phyloP scores from a whole-genome alignment of 257 asterid genomes.

The Prunella vulgaris region DNA sequence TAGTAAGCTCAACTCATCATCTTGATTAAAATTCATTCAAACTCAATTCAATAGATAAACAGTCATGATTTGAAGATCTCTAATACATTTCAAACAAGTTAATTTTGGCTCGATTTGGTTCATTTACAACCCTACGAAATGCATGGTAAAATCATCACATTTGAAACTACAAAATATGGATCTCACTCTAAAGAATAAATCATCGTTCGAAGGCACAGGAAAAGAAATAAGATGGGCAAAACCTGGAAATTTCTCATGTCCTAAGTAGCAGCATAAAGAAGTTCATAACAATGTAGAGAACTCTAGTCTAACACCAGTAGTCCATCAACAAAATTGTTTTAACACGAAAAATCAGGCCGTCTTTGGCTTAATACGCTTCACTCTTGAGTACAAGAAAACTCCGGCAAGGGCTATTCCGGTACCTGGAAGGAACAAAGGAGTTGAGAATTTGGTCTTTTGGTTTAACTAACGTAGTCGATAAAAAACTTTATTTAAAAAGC shows the following conservation, averaged over 20 bases:
- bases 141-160: constrained; percentile 8
- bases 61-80: neutral
- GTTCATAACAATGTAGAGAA: no score
- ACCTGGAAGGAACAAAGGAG: constrained; percentile 36
- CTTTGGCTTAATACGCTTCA: constrained; percentile 74
- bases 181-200: constrained; percentile 12
- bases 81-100: neutral
- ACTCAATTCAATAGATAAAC: neutral
- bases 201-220: neutral
- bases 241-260: constrained; percentile 7
- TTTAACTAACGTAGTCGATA: neutral
- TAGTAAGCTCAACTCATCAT: neutral
- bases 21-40: no score
- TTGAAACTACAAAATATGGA: neutral
- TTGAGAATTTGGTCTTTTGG: neutral
- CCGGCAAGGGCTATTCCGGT: constrained; percentile 74
- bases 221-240: neutral
- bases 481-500: no score
- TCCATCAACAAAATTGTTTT: constrained; percentile 33
- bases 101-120: neutral
- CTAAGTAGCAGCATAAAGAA: constrained; percentile 15
- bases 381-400: constrained; percentile 90
- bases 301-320: constrained; percentile 30
- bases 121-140: neutral
- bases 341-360: constrained; percentile 34